Evolutionary conservation across 2,329 filamentous ascomycete genomes (phyloP).

Genomic region (Sclerotinia sclerotiorum): DNA sequence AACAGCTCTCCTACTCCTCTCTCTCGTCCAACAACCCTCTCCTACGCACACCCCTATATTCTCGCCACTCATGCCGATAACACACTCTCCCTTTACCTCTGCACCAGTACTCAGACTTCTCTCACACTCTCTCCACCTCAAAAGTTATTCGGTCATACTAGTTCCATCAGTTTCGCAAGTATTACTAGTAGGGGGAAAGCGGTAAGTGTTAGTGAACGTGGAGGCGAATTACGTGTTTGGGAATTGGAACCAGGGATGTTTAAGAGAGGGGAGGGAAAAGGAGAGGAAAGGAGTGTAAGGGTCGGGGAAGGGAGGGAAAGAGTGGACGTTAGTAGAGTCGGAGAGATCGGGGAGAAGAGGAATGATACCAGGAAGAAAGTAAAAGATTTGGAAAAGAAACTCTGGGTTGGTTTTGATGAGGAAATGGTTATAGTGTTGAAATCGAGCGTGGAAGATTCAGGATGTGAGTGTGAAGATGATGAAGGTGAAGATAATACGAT

Average conservation of each 20-base stretch:
- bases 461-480: neutral
- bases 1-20: neutral
- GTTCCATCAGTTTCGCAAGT: slow-evolving; percentile 64
- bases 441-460: slow-evolving; percentile 1
- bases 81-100: slow-evolving; percentile 67
- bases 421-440: slow-evolving; percentile 67
- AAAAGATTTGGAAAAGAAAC: slow-evolving; percentile 35
- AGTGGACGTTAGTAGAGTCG: too few species aligned
- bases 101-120: slow-evolving; percentile 57
- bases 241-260: slow-evolving; percentile 38
- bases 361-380: slow-evolving; percentile 19
- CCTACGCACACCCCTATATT: slow-evolving; percentile 65
- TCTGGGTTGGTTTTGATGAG: slow-evolving; percentile 70
- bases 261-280: slow-evolving; percentile 35
- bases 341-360: slow-evolving; percentile 50
- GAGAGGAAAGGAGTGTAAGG: slow-evolving; percentile 16
- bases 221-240: slow-evolving; percentile 19
- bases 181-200: slow-evolving; percentile 70
- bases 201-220: slow-evolving; percentile 49
- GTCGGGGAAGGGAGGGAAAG: slow-evolving; percentile 41
- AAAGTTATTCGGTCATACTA: slow-evolving; percentile 71
- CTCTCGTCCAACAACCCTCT: slow-evolving; percentile 34
- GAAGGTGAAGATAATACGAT: neutral
- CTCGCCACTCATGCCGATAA: slow-evolving; percentile 69
- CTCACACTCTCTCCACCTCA: slow-evolving; percentile 60